These are phyloP conservation scores for Torulaspora gathmanii DNA, from an alignment of 805 yeast genomes.

Conservation along the genomic window DNA sequence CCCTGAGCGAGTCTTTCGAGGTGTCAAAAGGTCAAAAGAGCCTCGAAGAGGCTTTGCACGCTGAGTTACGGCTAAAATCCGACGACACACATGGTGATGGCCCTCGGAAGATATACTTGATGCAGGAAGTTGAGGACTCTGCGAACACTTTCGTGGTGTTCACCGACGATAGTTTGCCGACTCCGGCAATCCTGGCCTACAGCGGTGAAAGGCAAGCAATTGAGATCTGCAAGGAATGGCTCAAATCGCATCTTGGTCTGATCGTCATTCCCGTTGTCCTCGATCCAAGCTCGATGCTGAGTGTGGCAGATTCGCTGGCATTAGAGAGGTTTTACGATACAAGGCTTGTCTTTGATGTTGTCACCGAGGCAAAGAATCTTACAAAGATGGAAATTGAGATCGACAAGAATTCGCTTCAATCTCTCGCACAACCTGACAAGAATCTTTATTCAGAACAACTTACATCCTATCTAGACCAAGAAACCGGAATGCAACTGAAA, in stretches of 20 bases:
- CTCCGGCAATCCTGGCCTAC: conserved; percentile 18
- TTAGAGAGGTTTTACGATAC: conserved; percentile 28
- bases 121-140: conserved; percentile 8
- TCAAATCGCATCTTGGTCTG: conserved; percentile 27
- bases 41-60: conserved; percentile 3
- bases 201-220: conserved; percentile 10
- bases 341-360: conserved; percentile 25
- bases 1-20: conserved; percentile 4
- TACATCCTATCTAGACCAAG: conserved; percentile 23
- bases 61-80: conserved; percentile 1
- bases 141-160: conserved; percentile 9
- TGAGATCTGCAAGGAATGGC: conserved; percentile 26
- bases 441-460: conserved; percentile 13
- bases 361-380: conserved; percentile 23
- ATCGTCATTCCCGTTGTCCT: conserved; percentile 26
- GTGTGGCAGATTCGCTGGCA: conserved; percentile 25
- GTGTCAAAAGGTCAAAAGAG: conserved; percentile 1
- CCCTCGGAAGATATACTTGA: conserved; percentile 9
- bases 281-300: conserved; percentile 24
- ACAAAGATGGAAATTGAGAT: conserved; percentile 28
- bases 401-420: conserved; percentile 23
- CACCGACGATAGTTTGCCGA: conserved; percentile 11
- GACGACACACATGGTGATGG: neutral
- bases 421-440: conserved; percentile 13
- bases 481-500: conserved; percentile 31